Conservation (phyloP, 306 rosid genomes). For the Hippophae rhamnoides region DNA sequence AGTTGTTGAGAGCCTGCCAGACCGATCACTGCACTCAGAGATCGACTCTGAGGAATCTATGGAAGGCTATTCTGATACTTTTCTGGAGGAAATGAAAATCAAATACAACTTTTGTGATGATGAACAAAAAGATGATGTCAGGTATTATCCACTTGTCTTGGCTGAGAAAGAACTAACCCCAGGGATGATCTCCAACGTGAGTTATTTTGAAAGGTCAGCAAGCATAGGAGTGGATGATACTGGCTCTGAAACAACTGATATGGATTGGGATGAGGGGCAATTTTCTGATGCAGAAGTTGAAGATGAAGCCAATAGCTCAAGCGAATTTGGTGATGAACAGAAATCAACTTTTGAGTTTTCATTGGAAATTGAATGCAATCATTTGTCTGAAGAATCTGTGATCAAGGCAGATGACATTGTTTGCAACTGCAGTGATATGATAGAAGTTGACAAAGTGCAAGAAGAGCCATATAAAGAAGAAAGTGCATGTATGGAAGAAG, state of each 20-base stretch:
- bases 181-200: slow-evolving; percentile 25
- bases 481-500: slow-evolving; percentile 23
- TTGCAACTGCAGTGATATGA: slow-evolving; percentile 13
- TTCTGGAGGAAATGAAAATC: slow-evolving; percentile 17
- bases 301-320: slow-evolving; percentile 23
- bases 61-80: slow-evolving; percentile 8
- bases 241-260: slow-evolving; percentile 26
- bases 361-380: slow-evolving; percentile 16
- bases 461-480: slow-evolving; percentile 27
- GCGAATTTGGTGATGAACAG: slow-evolving; percentile 23
- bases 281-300: slow-evolving; percentile 20
- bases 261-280: slow-evolving; percentile 49
- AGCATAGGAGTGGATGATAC: slow-evolving; percentile 24
- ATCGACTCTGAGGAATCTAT: slow-evolving; percentile 26
- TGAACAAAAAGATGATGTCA: slow-evolving; percentile 16
- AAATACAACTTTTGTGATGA: slow-evolving; percentile 13
- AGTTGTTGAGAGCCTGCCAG: slow-evolving; percentile 17
- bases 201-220: slow-evolving; percentile 15
- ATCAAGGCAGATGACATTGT: slow-evolving; percentile 30
- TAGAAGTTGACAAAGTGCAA: slow-evolving; percentile 6
- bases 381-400: slow-evolving; percentile 24
- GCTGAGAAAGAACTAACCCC: slow-evolving; percentile 27
- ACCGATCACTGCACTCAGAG: slow-evolving; percentile 23
- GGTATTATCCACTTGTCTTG: slow-evolving; percentile 14
- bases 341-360: slow-evolving; percentile 23